Conservation (phyloP, 352 stramenopile species). For the Phytophthora crassamura region DNA sequence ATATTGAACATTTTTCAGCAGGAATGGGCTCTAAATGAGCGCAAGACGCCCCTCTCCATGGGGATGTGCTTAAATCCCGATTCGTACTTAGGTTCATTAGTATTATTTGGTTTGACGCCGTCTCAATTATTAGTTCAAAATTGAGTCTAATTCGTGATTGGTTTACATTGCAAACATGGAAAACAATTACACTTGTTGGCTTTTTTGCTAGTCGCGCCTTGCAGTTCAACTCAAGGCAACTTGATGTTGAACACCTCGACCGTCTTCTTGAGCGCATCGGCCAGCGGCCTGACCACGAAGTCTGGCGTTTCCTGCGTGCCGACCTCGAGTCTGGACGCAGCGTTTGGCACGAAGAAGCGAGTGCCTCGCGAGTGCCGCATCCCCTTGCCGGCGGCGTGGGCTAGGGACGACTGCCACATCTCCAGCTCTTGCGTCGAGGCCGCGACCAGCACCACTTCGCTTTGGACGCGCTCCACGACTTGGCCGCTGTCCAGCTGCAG, state of each 20-base stretch:
- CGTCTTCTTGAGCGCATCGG: constrained; percentile 79
- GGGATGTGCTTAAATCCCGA: no score
- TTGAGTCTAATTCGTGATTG: no score
- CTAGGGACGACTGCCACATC: constrained; percentile 90
- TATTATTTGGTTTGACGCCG: no score
- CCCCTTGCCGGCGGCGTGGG: constrained; percentile 79
- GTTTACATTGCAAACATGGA: no score
- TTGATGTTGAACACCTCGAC: constrained; percentile 89
- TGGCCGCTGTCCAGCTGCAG: constrained; percentile 86
- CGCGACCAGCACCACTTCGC: constrained; percentile 80
- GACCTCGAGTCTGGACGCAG: constrained; percentile 82
- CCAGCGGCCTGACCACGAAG: constrained; percentile 76
- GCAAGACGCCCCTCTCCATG: no score
- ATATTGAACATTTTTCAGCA: no score
- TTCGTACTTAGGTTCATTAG: no score
- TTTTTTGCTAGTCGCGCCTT: no score
- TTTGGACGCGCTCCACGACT: constrained; percentile 80
- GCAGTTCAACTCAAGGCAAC: constrained; percentile 49
- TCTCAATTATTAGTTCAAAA: no score
- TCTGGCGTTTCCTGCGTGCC: constrained; percentile 80
- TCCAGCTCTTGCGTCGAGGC: constrained; percentile 78
- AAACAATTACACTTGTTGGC: no score
- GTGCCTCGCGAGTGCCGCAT: constrained; percentile 84
- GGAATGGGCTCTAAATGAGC: no score
- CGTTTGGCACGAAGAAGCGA: constrained; percentile 85